Evolutionary conservation across 352 stramenopile species (phyloP).

Genomic region (Globisporangium paddicum): DNA sequence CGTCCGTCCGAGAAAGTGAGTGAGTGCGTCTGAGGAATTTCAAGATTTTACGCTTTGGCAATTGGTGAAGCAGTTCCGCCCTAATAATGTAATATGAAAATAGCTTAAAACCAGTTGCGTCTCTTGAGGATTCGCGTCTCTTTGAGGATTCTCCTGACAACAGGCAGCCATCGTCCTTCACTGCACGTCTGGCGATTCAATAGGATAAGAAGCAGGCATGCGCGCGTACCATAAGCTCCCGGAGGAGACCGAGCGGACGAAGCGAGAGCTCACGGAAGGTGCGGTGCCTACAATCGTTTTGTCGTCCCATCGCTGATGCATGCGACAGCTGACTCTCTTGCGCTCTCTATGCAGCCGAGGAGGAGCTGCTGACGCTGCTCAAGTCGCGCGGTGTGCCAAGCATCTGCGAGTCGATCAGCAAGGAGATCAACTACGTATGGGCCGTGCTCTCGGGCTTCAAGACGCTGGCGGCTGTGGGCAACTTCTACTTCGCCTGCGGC

Average conservation of each 20-base stretch:
- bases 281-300: neutral
- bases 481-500: constrained; percentile 79
- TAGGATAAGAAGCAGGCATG: neutral
- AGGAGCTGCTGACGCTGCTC: constrained; percentile 58
- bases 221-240: constrained; percentile 28
- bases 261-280: constrained; percentile 38
- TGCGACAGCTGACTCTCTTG: neutral
- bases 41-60: constrained; percentile 4
- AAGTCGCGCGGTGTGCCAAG: constrained; percentile 56
- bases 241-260: constrained; percentile 3
- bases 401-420: constrained; percentile 64
- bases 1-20: neutral
- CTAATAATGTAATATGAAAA: constrained; percentile 23
- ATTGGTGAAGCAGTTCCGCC: neutral
- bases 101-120: neutral
- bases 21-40: neutral
- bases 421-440: constrained; percentile 79
- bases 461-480: constrained; percentile 55
- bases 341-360: constrained; percentile 33
- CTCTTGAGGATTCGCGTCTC: constrained; percentile 8
- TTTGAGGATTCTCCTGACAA: neutral
- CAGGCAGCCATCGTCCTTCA: too few relatives aligned
- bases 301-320: neutral
- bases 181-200: neutral
- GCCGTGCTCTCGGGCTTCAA: constrained; percentile 63